A percentile compares a stretch with the other conserved stretches of the same genome.
Evolutionary conservation across 1,284 basidiomycete genomes (phyloP).

Genomic region (Cryptococcus sp.): DNA sequence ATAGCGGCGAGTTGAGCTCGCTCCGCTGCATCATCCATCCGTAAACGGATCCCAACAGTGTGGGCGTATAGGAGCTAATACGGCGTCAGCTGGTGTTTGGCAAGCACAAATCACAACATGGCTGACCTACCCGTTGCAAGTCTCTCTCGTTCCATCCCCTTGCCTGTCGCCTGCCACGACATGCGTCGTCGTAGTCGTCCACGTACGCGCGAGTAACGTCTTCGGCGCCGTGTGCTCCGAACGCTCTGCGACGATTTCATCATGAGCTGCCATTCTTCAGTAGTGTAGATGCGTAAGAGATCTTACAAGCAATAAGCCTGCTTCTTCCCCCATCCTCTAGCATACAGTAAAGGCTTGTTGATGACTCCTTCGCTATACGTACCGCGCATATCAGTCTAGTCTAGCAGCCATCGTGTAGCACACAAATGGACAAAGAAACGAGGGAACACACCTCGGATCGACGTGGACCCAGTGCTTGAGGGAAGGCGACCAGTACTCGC

Average conservation of each 20-base stretch:
- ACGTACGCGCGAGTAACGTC: conserved; percentile 57
- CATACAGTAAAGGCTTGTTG: conserved; percentile 55
- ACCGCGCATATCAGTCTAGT: neutral
- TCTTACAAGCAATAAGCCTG: conserved; percentile 54
- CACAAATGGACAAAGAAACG: neutral
- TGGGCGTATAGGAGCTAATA: conserved; percentile 27
- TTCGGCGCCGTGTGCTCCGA: conserved; percentile 51
- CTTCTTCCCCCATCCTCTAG: conserved; percentile 57
- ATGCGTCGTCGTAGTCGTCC: conserved; percentile 45
- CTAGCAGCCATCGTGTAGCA: no score
- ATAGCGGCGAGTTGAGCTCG: conserved; percentile 31
- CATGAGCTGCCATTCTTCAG: neutral
- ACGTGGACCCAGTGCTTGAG: conserved; percentile 56
- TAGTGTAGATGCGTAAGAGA: neutral
- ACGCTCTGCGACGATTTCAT: conserved; percentile 36
- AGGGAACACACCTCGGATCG: conserved; percentile 50
- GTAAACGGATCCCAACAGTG: conserved; percentile 25
- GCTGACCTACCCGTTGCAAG: conserved; percentile 40
- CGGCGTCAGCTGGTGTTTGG: neutral
- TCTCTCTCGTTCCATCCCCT: conserved; percentile 42
- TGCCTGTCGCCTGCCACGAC: conserved; percentile 25
- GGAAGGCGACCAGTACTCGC: conserved; percentile 50
- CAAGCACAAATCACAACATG: neutral
- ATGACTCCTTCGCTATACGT: conserved; percentile 51
- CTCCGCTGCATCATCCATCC: conserved; percentile 14